Base-by-base conservation (phyloP, 2,329 filamentous ascomycete species). In the Acrodontium crateriforme region DNA sequence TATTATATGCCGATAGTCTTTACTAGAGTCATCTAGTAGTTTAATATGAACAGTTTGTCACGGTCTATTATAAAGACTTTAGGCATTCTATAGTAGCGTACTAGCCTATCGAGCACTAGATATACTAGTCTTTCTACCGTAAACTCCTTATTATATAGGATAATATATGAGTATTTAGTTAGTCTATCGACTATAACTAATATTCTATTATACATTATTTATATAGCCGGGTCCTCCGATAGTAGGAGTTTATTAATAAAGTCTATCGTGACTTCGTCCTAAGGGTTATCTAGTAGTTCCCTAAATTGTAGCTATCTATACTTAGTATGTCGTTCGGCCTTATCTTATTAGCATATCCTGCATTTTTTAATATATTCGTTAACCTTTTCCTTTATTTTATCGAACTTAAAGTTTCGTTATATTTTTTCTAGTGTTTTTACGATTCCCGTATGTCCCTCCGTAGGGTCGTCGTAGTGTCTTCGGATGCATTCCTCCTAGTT, bases 191-290 rank as follows among this genome's bases (percentile, higher is more conserved):
- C 38, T 14, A 44, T 35, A 13, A 42, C 38, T 29, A 44, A n/a
- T 20, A 42, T 44, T 11, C 16, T 25, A 16, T 42, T 18, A 11
- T 39, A 41, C 9, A 16, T 20, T n/a, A 15, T 16, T 26, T 15
- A 12, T 14, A 20, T 34, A 2, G 20, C 21, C 19, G 27, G 25
- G 18, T 30, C 18, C 17, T 24, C 22, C 9, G 27, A 34, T 25
- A 12, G 16, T 29, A 30, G 39, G 23, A 47, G 31, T 7, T 39
- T 34, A 9, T 30, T 36, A 27, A 47, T 48, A 18, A 46, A 44
- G 27, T 47, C 35, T 6, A 42, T 41, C 11, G 28, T 30, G 7
- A 35, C 25, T 36, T 30, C 17, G 17, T 39, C 27, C 33, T 34
- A 39, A 30, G 24, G 33, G 18, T 30, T 13, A 9, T 6, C 16